phyloP scores from a whole-genome alignment of 345 rosid genomes.

The Zanthoxylum bungeanum region DNA sequence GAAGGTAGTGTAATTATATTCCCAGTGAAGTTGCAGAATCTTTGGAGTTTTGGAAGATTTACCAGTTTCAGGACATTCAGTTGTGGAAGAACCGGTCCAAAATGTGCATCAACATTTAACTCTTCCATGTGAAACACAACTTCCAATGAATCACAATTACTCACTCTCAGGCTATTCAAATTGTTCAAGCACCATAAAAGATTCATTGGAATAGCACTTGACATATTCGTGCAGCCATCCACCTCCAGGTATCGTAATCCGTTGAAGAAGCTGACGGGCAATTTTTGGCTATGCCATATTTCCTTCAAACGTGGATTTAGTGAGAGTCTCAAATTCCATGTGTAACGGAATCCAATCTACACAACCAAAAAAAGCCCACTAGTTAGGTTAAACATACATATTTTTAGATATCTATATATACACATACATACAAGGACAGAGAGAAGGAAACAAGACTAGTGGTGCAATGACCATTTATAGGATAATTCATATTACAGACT shows the following conservation, averaged over 20 bases:
- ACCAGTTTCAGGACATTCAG: background rate
- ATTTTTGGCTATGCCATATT: slow-evolving; percentile 6
- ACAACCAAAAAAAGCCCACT: background rate
- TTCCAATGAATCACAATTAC: slow-evolving; percentile 10
- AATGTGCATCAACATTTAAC: background rate
- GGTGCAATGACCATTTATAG: no score
- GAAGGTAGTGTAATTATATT: background rate
- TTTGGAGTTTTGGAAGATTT: background rate
- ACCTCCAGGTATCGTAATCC: slow-evolving; percentile 4
- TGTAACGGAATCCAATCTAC: background rate
- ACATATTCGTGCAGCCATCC: background rate
- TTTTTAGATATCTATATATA: no score
- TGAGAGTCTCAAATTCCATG: background rate
- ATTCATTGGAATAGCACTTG: background rate
- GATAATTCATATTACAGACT: no score
- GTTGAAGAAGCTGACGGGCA: background rate
- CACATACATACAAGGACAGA: no score
- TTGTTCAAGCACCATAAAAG: background rate
- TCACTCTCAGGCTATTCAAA: background rate
- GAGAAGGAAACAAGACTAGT: no score
- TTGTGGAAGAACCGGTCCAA: background rate
- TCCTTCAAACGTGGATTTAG: slow-evolving; percentile 2
- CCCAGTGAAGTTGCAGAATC: background rate
- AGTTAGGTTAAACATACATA: no score
- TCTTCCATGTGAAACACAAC: slow-evolving; percentile 10